Percentiles rank a stretch among this genome's conserved stretches.
Conservation (phyloP, 1,284 basidiomycete genomes). For the Abortiporus biennis region DNA sequence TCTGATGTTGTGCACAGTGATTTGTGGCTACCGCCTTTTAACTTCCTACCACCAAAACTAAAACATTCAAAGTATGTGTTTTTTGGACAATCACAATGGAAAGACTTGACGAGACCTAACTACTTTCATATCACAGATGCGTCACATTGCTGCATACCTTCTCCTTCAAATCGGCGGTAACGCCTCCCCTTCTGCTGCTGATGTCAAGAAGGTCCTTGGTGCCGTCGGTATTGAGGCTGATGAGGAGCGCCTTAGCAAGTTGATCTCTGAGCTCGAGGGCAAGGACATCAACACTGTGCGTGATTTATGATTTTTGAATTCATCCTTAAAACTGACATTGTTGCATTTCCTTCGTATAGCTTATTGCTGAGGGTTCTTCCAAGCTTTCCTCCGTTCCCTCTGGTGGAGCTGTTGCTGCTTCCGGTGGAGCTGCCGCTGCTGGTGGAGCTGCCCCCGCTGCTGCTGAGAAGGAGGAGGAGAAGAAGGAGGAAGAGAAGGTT, state of each 20-base stretch:
- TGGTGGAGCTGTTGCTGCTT: slow-evolving; percentile 51
- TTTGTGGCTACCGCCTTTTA: slow-evolving; percentile 76
- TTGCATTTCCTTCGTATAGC: slow-evolving; percentile 31
- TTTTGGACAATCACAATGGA: slow-evolving; percentile 1
- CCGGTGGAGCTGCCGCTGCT: slow-evolving; percentile 54
- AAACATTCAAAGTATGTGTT: slow-evolving; percentile 36
- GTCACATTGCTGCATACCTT: slow-evolving; percentile 96
- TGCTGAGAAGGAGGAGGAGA: slow-evolving; percentile 60
- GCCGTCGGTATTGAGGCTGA: slow-evolving; percentile 91
- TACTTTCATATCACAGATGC: slow-evolving; percentile 57
- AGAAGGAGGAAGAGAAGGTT: slow-evolving; percentile 79
- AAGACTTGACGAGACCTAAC: slow-evolving; percentile 10
- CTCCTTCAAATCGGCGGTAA: slow-evolving; percentile 97
- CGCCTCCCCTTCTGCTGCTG: slow-evolving; percentile 78
- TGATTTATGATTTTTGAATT: slow-evolving; percentile 12
- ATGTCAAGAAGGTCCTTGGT: slow-evolving; percentile 86
- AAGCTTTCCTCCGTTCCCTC: slow-evolving; percentile 93
- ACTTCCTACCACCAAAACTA: slow-evolving; percentile 17
- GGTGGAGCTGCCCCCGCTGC: slow-evolving; percentile 62
- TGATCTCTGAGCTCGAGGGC: slow-evolving; percentile 90
- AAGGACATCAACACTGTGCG: slow-evolving; percentile 84
- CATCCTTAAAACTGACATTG: slow-evolving; percentile 2
- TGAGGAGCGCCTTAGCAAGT: slow-evolving; percentile 75
- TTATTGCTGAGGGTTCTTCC: slow-evolving; percentile 89
- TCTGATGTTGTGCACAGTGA: slow-evolving; percentile 43